Evolutionary conservation across 805 yeast genomes (phyloP).

Genomic region (Candida sanyiensis): DNA sequence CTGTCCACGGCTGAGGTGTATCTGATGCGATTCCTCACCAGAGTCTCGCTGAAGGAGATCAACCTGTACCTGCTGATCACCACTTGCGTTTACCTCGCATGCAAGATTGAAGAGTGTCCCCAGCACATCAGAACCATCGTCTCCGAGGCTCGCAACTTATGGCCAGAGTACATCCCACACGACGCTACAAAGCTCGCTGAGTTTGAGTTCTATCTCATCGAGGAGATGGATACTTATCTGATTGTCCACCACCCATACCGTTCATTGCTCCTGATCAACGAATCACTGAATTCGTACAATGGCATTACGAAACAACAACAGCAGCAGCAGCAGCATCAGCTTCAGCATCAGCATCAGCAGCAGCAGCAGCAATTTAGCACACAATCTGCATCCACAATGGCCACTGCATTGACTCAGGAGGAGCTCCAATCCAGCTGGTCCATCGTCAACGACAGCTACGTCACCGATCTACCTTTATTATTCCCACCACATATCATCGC

Average conservation of each 20-base stretch:
- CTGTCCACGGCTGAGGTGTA: constrained; percentile 87
- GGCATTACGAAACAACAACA: constrained; percentile 3
- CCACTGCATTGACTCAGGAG: constrained; percentile 43
- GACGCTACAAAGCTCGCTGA: constrained; percentile 91
- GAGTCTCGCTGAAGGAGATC: constrained; percentile 71
- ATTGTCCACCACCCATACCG: constrained; percentile 75
- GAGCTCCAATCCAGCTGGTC: constrained; percentile 89
- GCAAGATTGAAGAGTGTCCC: constrained; percentile 94
- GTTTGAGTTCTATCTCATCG: constrained; percentile 89
- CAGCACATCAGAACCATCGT: constrained; percentile 83
- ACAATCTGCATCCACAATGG: background rate
- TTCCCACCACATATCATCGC: constrained; percentile 91
- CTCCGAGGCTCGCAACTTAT: constrained; percentile 77
- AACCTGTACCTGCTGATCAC: constrained; percentile 78
- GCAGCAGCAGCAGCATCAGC: background rate
- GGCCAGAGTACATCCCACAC: constrained; percentile 94
- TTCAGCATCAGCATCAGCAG: background rate
- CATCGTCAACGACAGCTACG: constrained; percentile 79
- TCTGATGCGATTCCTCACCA: constrained; percentile 67
- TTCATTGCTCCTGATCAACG: constrained; percentile 49
- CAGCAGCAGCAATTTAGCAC: background rate
- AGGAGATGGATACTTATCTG: constrained; percentile 71
- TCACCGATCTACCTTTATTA: constrained; percentile 77
- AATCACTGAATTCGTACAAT: constrained; percentile 24
- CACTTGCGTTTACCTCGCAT: constrained; percentile 80